Base-by-base conservation (phyloP, 305 asterid species). In the Caryopteris hybrid region DNA sequence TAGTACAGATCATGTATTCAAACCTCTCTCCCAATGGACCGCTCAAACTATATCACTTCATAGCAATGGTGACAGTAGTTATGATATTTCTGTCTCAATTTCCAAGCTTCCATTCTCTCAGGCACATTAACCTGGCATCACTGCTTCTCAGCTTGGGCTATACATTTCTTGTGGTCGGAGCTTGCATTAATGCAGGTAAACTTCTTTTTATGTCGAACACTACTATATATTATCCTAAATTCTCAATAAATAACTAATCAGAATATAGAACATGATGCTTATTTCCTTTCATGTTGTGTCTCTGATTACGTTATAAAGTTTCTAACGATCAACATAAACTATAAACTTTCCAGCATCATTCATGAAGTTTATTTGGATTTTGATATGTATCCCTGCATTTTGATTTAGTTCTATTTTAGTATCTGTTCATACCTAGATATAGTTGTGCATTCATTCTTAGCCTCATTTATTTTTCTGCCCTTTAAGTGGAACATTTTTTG, bases 81-180 rank as follows among this genome's bases (percentile, higher is more conserved):
- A 91, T 87, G 96, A 87, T 88, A 58, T 77, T 84, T 65, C 92
- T 93, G 57, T 88, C 99, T 74, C 97, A 93, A 62, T 83, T 93
- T 63, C 97, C 99, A 8, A 80, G 90, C 79, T 90, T 93, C 87
- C 97, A 93, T 77, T 93, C 99, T 58, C 96, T 91, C 71, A 81
- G 99, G 78, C 95, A 93, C 75, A 83, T 93, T 61, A 93, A 88
- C 75, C 58, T 93, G 34, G 85, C 50, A 0, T 93, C 99, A 0
- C 88, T 93, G 66, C 61, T 93, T 61, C 95, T 93, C 61, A 87
- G 96, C 79, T 72, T 91, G 62, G 95, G 88, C 69, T 93, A 91
- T 71, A 83, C 95, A 33, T 80, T 84, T 71, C 95, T 93, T 47
- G 97, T 90, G 11, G 97, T 93, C 17, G 92, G 88, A 57, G 97